These are phyloP conservation scores for Cucumis cinereus DNA, from an alignment of 306 rosid species.

Conservation along the genomic window DNA sequence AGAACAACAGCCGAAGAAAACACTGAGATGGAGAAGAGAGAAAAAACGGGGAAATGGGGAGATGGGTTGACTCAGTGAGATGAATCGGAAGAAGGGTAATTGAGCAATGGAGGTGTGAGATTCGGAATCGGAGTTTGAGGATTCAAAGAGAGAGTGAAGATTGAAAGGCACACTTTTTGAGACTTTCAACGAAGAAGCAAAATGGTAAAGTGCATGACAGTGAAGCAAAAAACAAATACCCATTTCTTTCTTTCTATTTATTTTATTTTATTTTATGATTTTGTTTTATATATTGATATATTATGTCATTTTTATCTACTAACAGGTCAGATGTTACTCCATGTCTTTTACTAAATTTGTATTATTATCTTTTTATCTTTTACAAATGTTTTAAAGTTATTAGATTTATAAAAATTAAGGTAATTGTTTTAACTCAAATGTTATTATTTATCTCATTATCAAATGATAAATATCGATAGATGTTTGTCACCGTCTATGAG, in stretches of 20 bases:
- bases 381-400: too few relatives aligned
- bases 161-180: not conserved
- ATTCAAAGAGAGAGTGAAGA: not conserved
- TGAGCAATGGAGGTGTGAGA: constrained; percentile 9
- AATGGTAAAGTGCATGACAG: constrained; percentile 40
- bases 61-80: constrained; percentile 29
- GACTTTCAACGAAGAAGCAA: constrained; percentile 17
- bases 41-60: not conserved
- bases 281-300: not conserved
- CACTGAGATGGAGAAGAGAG: constrained; percentile 20
- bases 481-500: too few relatives aligned
- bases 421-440: too few relatives aligned
- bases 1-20: not conserved
- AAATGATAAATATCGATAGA: too few relatives aligned
- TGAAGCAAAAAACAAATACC: not conserved
- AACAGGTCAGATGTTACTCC: too few relatives aligned
- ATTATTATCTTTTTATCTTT: too few relatives aligned
- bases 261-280: not conserved
- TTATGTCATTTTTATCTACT: too few relatives aligned
- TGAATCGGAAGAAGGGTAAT: not conserved
- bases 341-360: too few relatives aligned
- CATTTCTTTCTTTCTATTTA: too few relatives aligned
- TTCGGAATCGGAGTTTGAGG: constrained; percentile 38
- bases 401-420: too few relatives aligned
- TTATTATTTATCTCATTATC: too few relatives aligned